phyloP scores from a whole-genome alignment of 768 basidiomycete species.

The Kockovaella imperatae region DNA sequence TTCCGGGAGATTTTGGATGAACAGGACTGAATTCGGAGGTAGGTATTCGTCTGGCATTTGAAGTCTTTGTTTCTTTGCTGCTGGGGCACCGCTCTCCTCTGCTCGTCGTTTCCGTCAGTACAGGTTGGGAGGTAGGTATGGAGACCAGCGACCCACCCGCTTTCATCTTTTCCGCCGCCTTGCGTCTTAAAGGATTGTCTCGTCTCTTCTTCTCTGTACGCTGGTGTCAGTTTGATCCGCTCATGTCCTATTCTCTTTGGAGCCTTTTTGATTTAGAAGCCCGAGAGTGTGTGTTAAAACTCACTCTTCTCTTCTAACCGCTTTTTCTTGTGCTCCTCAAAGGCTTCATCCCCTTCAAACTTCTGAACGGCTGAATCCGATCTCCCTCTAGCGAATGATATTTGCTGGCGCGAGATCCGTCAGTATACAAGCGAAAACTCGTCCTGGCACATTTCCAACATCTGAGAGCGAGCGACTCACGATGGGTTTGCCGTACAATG shows the following conservation, averaged over 20 bases:
- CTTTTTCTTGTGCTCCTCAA: conserved; percentile 66
- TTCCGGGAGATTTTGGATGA: conserved; percentile 93
- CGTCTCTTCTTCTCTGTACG: conserved; percentile 70
- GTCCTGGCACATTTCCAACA: not conserved
- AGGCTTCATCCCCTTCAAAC: conserved; percentile 55
- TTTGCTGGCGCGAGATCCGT: conserved; percentile 57
- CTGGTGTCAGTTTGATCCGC: no score
- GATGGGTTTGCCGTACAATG: conserved; percentile 94
- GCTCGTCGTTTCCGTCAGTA: conserved; percentile 29
- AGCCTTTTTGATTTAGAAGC: not conserved
- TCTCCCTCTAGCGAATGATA: conserved; percentile 79
- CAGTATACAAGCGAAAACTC: not conserved
- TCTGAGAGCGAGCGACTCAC: conserved; percentile 48
- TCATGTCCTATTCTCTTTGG: conserved; percentile 6
- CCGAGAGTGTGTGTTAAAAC: conserved; percentile 23
- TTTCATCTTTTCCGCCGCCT: conserved; percentile 73
- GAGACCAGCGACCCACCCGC: conserved; percentile 52
- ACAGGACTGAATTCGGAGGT: conserved; percentile 97
- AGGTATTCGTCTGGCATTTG: conserved; percentile 99
- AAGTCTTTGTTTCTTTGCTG: conserved; percentile 51
- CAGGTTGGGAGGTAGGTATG: not conserved
- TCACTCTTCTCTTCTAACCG: conserved; percentile 79
- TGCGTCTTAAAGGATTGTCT: conserved; percentile 81
- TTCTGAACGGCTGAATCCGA: conserved; percentile 84
- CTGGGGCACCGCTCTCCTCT: conserved; percentile 23